Conservation (phyloP, 2,329 filamentous ascomycete species). For the Trichophyton equinum region DNA sequence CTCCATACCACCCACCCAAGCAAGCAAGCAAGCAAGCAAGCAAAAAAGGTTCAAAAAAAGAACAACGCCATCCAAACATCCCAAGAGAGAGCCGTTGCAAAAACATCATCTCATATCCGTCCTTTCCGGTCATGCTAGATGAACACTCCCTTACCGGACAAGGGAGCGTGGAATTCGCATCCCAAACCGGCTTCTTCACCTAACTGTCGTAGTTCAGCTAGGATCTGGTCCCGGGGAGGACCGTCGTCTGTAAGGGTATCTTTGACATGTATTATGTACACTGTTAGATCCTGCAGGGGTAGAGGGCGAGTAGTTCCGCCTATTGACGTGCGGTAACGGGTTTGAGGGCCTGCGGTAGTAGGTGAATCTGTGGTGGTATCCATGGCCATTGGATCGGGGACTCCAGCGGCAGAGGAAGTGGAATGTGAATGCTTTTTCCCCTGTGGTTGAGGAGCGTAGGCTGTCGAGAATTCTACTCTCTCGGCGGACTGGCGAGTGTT, state of each 20-base stretch:
- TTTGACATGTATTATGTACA: constrained; percentile 91
- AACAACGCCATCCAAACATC: not conserved
- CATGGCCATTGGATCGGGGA: not conserved
- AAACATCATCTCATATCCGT: not conserved
- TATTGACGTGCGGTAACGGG: not conserved
- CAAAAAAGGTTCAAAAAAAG: too few species aligned
- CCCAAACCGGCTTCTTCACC: constrained; percentile 56
- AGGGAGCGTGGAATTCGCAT: constrained; percentile 65
- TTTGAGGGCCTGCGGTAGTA: not conserved
- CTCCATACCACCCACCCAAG: not conserved
- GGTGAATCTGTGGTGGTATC: not conserved
- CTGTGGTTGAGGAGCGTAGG: not conserved
- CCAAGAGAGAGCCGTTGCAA: not conserved
- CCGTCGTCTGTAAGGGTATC: constrained; percentile 65
- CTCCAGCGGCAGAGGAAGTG: not conserved
- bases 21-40: too few species aligned
- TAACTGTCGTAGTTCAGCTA: constrained; percentile 54
- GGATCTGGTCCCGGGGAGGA: constrained; percentile 51
- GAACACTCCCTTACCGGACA: constrained; percentile 47
- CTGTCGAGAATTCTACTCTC: not conserved
- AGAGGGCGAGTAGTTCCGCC: constrained; percentile 10
- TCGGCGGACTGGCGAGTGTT: not conserved
- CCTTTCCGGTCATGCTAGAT: constrained; percentile 14
- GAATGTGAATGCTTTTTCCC: not conserved
- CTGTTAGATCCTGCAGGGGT: constrained; percentile 58